Evolutionary conservation across 2,329 filamentous ascomycete species (phyloP).

Genomic region (Coniochaeta hoffmannii): DNA sequence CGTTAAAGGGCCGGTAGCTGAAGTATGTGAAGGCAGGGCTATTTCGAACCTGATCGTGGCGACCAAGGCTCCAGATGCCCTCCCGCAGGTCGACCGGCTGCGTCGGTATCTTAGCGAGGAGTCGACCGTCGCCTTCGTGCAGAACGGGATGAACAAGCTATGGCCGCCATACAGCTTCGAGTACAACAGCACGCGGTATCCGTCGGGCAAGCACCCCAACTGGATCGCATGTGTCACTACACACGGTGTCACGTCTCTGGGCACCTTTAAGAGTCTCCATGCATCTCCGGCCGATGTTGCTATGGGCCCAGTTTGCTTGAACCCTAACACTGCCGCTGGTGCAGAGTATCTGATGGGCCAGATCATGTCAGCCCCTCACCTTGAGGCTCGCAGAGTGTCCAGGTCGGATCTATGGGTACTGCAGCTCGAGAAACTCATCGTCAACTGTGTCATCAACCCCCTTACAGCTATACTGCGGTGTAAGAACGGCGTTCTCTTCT

Average conservation of each 20-base stretch:
- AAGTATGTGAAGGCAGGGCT: constrained; percentile 28
- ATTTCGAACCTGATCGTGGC: constrained; percentile 72
- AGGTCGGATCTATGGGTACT: constrained; percentile 40
- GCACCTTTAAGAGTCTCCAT: constrained; percentile 43
- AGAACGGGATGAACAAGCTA: constrained; percentile 76
- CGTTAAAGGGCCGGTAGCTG: constrained; percentile 24
- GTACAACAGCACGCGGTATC: constrained; percentile 35
- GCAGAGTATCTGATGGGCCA: constrained; percentile 31
- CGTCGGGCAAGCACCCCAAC: constrained; percentile 40
- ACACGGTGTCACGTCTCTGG: constrained; percentile 46
- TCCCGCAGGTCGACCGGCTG: constrained; percentile 53
- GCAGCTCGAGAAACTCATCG: constrained; percentile 82
- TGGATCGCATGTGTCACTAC: constrained; percentile 63
- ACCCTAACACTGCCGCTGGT: constrained; percentile 5
- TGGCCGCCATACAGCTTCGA: constrained; percentile 44
- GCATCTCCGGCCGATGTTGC: constrained; percentile 40
- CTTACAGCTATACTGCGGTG: constrained; percentile 72
- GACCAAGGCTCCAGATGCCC: constrained; percentile 64
- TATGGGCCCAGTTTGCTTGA: constrained; percentile 37
- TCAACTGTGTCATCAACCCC: constrained; percentile 78
- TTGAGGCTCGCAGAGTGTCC: constrained; percentile 32
- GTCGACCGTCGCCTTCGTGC: constrained; percentile 74
- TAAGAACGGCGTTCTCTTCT: constrained; percentile 70
- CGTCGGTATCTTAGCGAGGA: constrained; percentile 51
- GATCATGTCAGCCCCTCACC: constrained; percentile 32